These are phyloP conservation scores for Obba rivulosa DNA, from an alignment of 768 basidiomycete genomes.

Conservation along the genomic window DNA sequence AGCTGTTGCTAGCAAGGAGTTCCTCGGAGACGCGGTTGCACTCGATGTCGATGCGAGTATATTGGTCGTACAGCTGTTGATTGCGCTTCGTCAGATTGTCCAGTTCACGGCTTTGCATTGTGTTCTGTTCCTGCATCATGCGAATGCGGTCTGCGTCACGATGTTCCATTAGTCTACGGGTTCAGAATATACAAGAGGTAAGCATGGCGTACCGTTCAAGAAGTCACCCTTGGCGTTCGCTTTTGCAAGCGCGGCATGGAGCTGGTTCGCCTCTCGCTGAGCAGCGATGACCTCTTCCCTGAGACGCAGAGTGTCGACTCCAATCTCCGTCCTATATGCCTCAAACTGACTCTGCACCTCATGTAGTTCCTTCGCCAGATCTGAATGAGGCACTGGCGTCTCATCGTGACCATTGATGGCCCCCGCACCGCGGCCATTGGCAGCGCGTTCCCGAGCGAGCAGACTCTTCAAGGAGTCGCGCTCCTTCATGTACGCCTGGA, in stretches of 20 bases:
- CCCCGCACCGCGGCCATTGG: constrained; percentile 19
- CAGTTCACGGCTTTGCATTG: constrained; percentile 57
- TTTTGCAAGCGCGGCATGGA: constrained; percentile 69
- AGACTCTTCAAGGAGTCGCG: constrained; percentile 79
- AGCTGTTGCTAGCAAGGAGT: constrained; percentile 49
- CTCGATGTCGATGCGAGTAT: constrained; percentile 70
- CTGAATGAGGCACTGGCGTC: constrained; percentile 18
- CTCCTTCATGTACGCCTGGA: constrained; percentile 83
- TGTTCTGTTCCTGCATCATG: constrained; percentile 64
- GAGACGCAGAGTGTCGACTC: constrained; percentile 64
- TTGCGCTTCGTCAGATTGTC: constrained; percentile 65
- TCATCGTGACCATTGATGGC: constrained; percentile 23
- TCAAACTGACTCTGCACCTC: constrained; percentile 81
- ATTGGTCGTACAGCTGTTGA: constrained; percentile 67
- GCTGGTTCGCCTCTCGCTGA: constrained; percentile 63
- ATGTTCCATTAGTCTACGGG: background rate
- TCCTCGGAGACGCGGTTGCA: constrained; percentile 66
- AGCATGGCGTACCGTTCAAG: constrained; percentile 67
- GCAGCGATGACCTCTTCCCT: constrained; percentile 64
- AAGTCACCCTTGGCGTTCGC: constrained; percentile 79
- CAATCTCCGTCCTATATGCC: constrained; percentile 74
- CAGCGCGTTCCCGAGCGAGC: constrained; percentile 43
- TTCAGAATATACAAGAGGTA: no score
- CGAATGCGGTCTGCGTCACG: constrained; percentile 55
- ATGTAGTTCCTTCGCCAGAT: constrained; percentile 54